phyloP scores from a whole-genome alignment of 2,329 filamentous ascomycete genomes.

The Colletotrichum somersetense region DNA sequence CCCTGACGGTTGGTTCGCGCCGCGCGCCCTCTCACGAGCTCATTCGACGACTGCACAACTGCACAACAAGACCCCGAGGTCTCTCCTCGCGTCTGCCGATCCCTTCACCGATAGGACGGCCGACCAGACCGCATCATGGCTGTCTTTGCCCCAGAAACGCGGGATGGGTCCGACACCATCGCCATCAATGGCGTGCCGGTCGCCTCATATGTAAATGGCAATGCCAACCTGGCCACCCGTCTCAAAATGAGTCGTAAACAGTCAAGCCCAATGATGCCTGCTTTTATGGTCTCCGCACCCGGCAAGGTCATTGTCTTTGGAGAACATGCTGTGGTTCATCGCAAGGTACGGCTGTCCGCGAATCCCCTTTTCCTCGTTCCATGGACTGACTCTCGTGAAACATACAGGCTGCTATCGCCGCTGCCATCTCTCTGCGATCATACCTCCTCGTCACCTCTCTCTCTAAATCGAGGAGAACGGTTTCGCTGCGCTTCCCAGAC shows the following conservation, averaged over 20 bases:
- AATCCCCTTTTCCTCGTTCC: slow-evolving; percentile 25
- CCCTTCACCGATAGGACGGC: slow-evolving; percentile 39
- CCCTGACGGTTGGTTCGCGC: slow-evolving; percentile 19
- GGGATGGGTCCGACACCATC: slow-evolving; percentile 47
- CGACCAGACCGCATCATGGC: slow-evolving; percentile 45
- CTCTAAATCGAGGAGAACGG: slow-evolving; percentile 89
- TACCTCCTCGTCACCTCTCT: slow-evolving; percentile 96
- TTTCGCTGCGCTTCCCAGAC: slow-evolving; percentile 91
- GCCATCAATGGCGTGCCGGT: slow-evolving; percentile 44
- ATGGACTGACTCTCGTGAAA: slow-evolving; percentile 14
- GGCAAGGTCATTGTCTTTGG: slow-evolving; percentile 99
- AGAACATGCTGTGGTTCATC: slow-evolving; percentile 97
- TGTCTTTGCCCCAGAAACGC: slow-evolving; percentile 49
- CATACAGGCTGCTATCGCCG: slow-evolving; percentile 86
- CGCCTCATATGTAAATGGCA: slow-evolving; percentile 51
- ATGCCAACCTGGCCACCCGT: slow-evolving; percentile 51
- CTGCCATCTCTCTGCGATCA: slow-evolving; percentile 92
- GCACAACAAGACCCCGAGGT: background rate
- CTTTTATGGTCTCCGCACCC: slow-evolving; percentile 98
- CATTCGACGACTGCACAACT: slow-evolving; percentile 11
- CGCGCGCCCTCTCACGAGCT: slow-evolving; percentile 4
- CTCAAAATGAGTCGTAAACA: slow-evolving; percentile 65
- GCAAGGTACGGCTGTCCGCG: slow-evolving; percentile 73
- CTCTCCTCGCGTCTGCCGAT: slow-evolving; percentile 43
- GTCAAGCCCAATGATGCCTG: slow-evolving; percentile 79